phyloP scores from a whole-genome alignment of 192 early-diverging fungal genomes.

The Spinellus fusiger region DNA sequence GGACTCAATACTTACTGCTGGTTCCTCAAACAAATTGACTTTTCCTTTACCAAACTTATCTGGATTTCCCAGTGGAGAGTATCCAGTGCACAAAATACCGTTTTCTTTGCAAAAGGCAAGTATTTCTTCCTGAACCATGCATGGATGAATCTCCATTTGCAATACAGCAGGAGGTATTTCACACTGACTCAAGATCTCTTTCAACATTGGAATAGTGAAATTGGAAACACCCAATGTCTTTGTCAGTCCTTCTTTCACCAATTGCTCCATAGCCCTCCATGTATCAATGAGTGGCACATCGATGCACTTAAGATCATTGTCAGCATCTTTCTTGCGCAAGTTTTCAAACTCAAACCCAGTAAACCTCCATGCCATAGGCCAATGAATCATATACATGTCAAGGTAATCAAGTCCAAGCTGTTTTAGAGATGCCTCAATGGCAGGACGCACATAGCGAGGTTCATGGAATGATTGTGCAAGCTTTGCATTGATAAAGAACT shows the following conservation, averaged over 20 bases:
- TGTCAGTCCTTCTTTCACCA: constrained; percentile 52
- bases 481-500: constrained; percentile 75
- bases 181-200: constrained; percentile 18
- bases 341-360: constrained; percentile 1
- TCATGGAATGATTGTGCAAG: constrained; percentile 61
- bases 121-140: constrained; percentile 60
- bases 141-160: constrained; percentile 83
- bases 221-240: constrained; percentile 58
- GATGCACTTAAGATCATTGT: constrained; percentile 1
- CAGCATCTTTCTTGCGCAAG: background rate
- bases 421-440: constrained; percentile 54
- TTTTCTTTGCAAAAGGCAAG: constrained; percentile 64
- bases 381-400: constrained; percentile 82
- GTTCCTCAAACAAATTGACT: background rate
- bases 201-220: constrained; percentile 39
- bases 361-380: constrained; percentile 58
- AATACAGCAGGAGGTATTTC: constrained; percentile 57
- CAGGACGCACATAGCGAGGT: constrained; percentile 53
- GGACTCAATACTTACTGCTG: no score
- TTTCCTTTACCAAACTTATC: background rate
- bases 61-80: constrained; percentile 69
- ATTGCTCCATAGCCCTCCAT: constrained; percentile 68
- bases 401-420: constrained; percentile 70
- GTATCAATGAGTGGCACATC: constrained; percentile 36
- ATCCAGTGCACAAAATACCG: constrained; percentile 69